Evolutionary conservation across 1,284 basidiomycete species (phyloP).

Genomic region (Leccinum fuscescens): DNA sequence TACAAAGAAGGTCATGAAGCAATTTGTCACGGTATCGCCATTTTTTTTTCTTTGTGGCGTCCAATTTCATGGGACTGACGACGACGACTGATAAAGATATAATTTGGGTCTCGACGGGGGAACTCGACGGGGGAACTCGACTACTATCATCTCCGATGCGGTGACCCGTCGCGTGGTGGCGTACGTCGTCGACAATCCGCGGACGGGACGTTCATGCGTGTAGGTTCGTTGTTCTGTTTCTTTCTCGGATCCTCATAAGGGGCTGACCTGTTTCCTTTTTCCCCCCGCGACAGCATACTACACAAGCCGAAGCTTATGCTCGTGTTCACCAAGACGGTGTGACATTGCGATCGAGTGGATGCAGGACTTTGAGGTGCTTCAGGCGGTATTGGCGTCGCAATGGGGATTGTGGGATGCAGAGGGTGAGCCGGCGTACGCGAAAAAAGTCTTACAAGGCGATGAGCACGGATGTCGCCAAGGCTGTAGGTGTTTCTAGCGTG

Average conservation of each 20-base stretch:
- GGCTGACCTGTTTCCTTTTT: no score
- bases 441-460: constrained; percentile 91
- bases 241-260: no score
- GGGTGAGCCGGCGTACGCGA: constrained; percentile 96
- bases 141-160: no score
- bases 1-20: constrained; percentile 98
- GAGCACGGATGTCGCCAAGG: constrained; percentile 49
- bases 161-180: no score
- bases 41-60: constrained; percentile 12
- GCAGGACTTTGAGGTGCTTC: constrained; percentile 93
- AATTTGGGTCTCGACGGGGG: constrained; percentile 88
- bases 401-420: constrained; percentile 70
- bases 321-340: constrained; percentile 98
- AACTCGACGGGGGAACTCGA: constrained; percentile 84
- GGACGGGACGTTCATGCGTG: no score
- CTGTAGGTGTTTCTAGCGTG: constrained; percentile 93
- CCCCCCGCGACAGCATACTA: constrained; percentile 65
- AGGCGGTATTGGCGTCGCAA: constrained; percentile 67
- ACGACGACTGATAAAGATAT: constrained; percentile 61
- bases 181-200: no score
- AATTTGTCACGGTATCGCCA: constrained; percentile 58
- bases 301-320: constrained; percentile 89
- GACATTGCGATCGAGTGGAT: constrained; percentile 95
- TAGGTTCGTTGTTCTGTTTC: no score
- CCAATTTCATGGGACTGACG: constrained; percentile 16